These are phyloP conservation scores for Penicillium italicum DNA, from an alignment of 2,329 filamentous ascomycete species.

Conservation along the genomic window DNA sequence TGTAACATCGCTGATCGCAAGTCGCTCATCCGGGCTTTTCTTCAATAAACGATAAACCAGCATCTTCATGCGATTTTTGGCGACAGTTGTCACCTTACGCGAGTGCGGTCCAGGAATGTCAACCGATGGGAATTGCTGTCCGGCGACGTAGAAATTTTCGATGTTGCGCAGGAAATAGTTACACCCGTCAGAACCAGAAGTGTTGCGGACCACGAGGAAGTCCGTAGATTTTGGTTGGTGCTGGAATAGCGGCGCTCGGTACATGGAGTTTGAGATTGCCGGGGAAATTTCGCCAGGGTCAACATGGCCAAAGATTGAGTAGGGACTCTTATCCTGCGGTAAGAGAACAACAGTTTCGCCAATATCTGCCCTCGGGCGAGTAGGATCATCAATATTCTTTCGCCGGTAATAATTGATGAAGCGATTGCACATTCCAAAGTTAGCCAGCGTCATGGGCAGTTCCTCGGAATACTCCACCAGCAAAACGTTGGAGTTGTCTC, in stretches of 20 bases:
- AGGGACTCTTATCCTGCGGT: conserved; percentile 92
- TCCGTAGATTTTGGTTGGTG: conserved; percentile 75
- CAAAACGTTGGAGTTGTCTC: conserved; percentile 82
- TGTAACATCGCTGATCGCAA: conserved; percentile 80
- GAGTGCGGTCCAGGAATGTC: conserved; percentile 93
- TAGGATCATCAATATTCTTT: conserved; percentile 72
- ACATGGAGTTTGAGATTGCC: conserved; percentile 93
- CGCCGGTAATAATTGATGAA: conserved; percentile 96
- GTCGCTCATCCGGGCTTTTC: conserved; percentile 65
- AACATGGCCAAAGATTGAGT: conserved; percentile 90
- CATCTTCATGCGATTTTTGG: conserved; percentile 95
- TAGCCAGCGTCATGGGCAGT: conserved; percentile 84
- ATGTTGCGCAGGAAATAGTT: conserved; percentile 83
- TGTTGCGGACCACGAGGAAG: conserved; percentile 80
- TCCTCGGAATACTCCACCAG: conserved; percentile 96
- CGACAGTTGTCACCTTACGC: conserved; percentile 91
- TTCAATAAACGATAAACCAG: conserved; percentile 85
- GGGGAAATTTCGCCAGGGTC: conserved; percentile 86
- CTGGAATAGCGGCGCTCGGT: conserved; percentile 86
- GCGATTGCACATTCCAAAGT: conserved; percentile 95
- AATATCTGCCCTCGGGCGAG: conserved; percentile 73
- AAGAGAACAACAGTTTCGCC: conserved; percentile 85
- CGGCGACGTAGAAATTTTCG: conserved; percentile 85
- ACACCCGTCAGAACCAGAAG: conserved; percentile 72
- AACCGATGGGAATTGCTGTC: conserved; percentile 86